Base-by-base conservation (phyloP, 768 basidiomycete species). In the Crucibulum laeve region DNA sequence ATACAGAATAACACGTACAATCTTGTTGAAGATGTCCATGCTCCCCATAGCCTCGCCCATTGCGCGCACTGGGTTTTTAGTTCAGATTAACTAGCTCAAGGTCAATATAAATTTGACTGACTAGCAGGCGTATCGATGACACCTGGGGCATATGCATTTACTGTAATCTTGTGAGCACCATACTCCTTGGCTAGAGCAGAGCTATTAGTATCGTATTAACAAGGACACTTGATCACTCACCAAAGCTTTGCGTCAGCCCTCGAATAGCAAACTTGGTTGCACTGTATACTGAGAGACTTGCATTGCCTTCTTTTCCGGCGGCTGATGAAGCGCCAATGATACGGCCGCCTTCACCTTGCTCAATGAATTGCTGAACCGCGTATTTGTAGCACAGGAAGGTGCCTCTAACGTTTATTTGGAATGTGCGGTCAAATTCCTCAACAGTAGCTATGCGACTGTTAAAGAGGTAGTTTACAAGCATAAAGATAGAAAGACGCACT, bases 251-350 rank as follows among this genome's bases (percentile, higher is more conserved):
- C 10, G 70, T 68, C 26, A 69, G 52, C 10, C 64, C 72, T n/a
- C 67, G 55, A 7, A 73, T 35, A 10, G 71, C 69, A 47, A 69
- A 71, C 48, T 72, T 71, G 2, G 58, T 67, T 0, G 63, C 38
- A 34, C 56, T 53, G 42, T 72, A 70, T 5, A 61, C 56, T 4
- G 46, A 24, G 5, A 53, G 17, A 25, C 25, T 40, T 13, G 46
- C 19, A 14, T 35, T 43, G 3, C 55, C 56, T 63, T 40, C 26
- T 40, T 58, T 58, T n/a, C 69, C 70, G 2, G 53, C 55, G 1
- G 60, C 49, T 3, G 67, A 71, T 7, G 48, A 61, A 4, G 62
- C 62, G 8, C 63, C 64, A 22, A 69, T 54, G 14, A 68, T 59
- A n/a, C 63, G 48, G 2, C 67, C 65, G 8, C 67, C 67, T 10